phyloP scores from a whole-genome alignment of 805 yeast species.

The Sugiyamaella valdiviana region DNA sequence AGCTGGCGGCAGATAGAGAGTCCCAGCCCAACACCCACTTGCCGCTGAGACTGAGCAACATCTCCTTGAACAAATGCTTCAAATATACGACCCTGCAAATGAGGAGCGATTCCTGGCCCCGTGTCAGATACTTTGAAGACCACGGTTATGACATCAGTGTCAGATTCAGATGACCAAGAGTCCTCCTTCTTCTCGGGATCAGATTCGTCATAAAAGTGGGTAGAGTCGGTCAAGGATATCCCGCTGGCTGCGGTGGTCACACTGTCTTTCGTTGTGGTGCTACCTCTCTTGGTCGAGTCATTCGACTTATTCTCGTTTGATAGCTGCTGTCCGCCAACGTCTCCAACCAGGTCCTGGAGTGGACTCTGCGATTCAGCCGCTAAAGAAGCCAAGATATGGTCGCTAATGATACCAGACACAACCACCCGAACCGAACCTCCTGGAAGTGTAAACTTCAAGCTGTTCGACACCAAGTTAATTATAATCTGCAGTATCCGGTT shows the following conservation, averaged over 20 bases:
- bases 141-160: constrained; percentile 44
- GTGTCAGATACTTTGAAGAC: constrained; percentile 78
- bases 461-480: constrained; percentile 86
- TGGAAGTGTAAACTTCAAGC: constrained; percentile 86
- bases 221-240: background rate
- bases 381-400: background rate
- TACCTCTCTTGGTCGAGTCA: background rate
- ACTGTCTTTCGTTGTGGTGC: background rate
- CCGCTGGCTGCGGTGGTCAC: background rate
- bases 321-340: background rate
- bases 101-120: constrained; percentile 89
- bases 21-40: constrained; percentile 96
- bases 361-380: constrained; percentile 1
- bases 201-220: background rate
- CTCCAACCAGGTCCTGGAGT: background rate
- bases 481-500: constrained; percentile 86
- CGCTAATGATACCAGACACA: constrained; percentile 5
- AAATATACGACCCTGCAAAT: constrained; percentile 75
- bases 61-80: constrained; percentile 98
- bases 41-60: constrained; percentile 81
- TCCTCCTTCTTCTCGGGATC: background rate
- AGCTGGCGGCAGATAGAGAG: constrained; percentile 83
- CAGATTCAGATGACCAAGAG: background rate
- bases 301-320: background rate
- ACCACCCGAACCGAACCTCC: constrained; percentile 45